Conservation (phyloP, 805 yeast species). For the Cyberlindnera euphorbiae region DNA sequence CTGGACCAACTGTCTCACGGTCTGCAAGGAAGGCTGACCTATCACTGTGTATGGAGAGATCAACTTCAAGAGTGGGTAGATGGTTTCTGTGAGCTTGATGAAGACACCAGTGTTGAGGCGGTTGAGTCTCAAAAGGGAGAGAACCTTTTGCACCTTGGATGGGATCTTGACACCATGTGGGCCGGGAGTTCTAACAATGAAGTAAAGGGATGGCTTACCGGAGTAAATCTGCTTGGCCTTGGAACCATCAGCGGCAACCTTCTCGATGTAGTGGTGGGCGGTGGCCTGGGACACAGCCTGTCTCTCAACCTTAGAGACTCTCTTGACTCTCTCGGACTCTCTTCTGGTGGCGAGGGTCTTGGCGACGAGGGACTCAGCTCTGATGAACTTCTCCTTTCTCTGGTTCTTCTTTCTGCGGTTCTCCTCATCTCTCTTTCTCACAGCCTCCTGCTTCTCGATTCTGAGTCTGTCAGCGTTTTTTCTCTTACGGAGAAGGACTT, state of each 20-base stretch:
- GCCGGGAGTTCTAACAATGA: conserved; percentile 64
- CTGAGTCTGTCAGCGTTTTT: conserved; percentile 72
- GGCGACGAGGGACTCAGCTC: conserved; percentile 73
- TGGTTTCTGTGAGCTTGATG: conserved; percentile 54
- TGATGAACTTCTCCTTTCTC: conserved; percentile 49
- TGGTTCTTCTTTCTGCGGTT: conserved; percentile 39
- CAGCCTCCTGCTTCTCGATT: conserved; percentile 66
- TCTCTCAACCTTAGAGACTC: conserved; percentile 52
- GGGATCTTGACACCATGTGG: conserved; percentile 65
- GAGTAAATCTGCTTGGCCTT: conserved; percentile 33
- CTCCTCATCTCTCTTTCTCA: conserved; percentile 44
- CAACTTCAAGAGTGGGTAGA: conserved; percentile 59
- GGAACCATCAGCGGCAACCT: conserved; percentile 28
- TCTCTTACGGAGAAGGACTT: conserved; percentile 71
- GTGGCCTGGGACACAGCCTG: conserved; percentile 28
- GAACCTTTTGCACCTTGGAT: conserved; percentile 52
- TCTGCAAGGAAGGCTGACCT: conserved; percentile 69
- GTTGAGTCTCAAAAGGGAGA: conserved; percentile 55
- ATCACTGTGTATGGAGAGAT: conserved; percentile 69
- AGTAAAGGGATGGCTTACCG: conserved; percentile 47
- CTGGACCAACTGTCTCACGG: conserved; percentile 68
- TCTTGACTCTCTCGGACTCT: conserved; percentile 62
- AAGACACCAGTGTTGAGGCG: conserved; percentile 67
- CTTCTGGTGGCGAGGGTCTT: conserved; percentile 59
- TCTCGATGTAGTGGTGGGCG: conserved; percentile 29